A percentile compares a stretch with the other conserved stretches of the same genome.
These are phyloP conservation scores for Penicillium cinerascens DNA, from an alignment of 495 filamentous ascomycete genomes.

Conservation along the genomic window DNA sequence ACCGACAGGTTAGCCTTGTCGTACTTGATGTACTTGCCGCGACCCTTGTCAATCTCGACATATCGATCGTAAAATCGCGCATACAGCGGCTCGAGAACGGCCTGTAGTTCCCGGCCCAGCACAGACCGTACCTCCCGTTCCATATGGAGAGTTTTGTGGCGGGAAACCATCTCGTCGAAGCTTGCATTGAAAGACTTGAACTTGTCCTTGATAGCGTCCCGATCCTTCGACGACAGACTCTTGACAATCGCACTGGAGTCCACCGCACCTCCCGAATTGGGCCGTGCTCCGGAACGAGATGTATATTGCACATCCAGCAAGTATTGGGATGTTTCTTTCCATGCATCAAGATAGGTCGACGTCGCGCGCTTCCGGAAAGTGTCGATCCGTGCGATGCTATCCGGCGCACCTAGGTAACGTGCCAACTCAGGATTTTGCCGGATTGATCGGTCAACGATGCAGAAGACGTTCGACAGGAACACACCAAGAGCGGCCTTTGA, in stretches of 20 bases:
- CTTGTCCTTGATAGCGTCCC: constrained; percentile 93
- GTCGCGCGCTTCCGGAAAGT: constrained; percentile 82
- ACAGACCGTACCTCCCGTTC: constrained; percentile 81
- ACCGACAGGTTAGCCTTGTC: constrained; percentile 65
- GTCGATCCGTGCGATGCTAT: constrained; percentile 64
- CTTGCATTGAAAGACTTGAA: constrained; percentile 85
- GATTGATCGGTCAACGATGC: constrained; percentile 81
- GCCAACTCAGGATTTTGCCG: constrained; percentile 69
- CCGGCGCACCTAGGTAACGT: constrained; percentile 62
- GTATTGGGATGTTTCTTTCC: constrained; percentile 79
- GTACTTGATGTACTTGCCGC: constrained; percentile 96
- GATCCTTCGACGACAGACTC: constrained; percentile 78
- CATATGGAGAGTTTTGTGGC: constrained; percentile 77
- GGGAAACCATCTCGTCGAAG: constrained; percentile 82
- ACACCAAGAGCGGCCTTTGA: constrained; percentile 77
- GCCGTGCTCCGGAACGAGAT: constrained; percentile 58
- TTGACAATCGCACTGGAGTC: constrained; percentile 82
- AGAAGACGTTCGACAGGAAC: constrained; percentile 86
- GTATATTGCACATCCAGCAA: constrained; percentile 93
- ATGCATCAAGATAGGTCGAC: constrained; percentile 78
- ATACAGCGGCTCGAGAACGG: constrained; percentile 91
- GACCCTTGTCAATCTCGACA: constrained; percentile 94
- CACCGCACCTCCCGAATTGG: constrained; percentile 62
- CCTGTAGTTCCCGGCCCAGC: constrained; percentile 77
- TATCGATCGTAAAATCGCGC: constrained; percentile 95